A percentile compares a stretch with the other conserved stretches of the same genome.
phyloP scores from a whole-genome alignment of 306 rosid genomes.

The Cucurbita argyrosperma region DNA sequence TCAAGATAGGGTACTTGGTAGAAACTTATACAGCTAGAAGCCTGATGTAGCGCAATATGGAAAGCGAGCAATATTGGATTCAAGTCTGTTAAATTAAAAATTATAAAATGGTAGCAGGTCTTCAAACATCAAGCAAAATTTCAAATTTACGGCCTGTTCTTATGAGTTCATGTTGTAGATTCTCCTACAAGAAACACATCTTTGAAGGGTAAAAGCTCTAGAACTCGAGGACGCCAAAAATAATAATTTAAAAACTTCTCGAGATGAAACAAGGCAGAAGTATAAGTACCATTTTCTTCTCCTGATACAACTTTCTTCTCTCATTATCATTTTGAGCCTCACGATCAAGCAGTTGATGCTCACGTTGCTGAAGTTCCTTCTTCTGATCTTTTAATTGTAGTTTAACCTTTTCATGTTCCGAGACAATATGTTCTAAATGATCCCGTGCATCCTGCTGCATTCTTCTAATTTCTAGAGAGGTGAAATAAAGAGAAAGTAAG shows the following conservation, averaged over 20 bases:
- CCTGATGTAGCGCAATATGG: neutral
- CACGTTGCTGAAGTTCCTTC: slow-evolving; percentile 30
- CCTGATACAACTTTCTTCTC: slow-evolving; percentile 27
- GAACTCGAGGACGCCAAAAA: neutral
- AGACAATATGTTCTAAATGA: slow-evolving; percentile 16
- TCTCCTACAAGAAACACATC: neutral
- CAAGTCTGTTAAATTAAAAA: neutral
- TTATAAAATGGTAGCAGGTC: neutral
- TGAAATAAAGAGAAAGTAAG: slow-evolving; percentile 9
- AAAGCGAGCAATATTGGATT: neutral
- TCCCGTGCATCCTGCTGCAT: slow-evolving; percentile 22
- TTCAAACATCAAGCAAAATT: neutral
- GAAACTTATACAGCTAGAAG: neutral
- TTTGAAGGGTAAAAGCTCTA: neutral
- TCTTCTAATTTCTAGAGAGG: slow-evolving; percentile 28
- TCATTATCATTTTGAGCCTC: slow-evolving; percentile 33
- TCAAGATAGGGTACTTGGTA: neutral
- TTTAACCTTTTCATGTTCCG: slow-evolving; percentile 29
- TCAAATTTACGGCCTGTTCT: neutral
- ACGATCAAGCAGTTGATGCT: slow-evolving; percentile 35
- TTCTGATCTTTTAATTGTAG: slow-evolving; percentile 27
- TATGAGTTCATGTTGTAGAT: neutral
- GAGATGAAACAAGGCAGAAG: neutral
- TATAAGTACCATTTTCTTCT: slow-evolving; percentile 39
- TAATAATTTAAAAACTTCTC: neutral